phyloP scores from a whole-genome alignment of 768 basidiomycete species.

The Boletus coccyginus region DNA sequence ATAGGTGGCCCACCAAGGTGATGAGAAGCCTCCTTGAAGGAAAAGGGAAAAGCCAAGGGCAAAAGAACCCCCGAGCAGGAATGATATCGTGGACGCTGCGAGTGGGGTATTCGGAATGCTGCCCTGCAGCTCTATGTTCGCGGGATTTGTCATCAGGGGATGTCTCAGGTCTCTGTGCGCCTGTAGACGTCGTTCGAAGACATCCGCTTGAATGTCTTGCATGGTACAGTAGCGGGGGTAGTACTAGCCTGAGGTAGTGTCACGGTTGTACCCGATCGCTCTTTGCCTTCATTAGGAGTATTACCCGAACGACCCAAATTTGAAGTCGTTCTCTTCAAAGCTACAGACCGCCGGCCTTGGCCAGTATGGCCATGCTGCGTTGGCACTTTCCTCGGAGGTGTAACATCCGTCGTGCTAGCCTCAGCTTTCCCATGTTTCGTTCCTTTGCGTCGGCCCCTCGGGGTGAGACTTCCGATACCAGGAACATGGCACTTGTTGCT shows the following conservation, averaged over 20 bases:
- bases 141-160: slow-evolving; percentile 58
- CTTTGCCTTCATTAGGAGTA: slow-evolving; percentile 17
- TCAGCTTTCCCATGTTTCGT: slow-evolving; percentile 8
- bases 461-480: slow-evolving; percentile 41
- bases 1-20: slow-evolving; percentile 62
- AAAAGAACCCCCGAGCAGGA: slow-evolving; percentile 77
- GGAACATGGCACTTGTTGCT: slow-evolving; percentile 87
- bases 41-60: slow-evolving; percentile 54
- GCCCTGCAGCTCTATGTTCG: slow-evolving; percentile 39
- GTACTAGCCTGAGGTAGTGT: too few species aligned
- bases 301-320: not conserved
- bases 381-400: slow-evolving; percentile 10
- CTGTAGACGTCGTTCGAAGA: slow-evolving; percentile 43
- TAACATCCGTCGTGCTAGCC: slow-evolving; percentile 1
- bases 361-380: slow-evolving; percentile 19
- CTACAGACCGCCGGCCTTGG: not conserved
- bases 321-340: not conserved
- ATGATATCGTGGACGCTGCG: slow-evolving; percentile 72
- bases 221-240: too few species aligned
- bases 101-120: slow-evolving; percentile 89
- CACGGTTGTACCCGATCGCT: too few species aligned
- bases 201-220: slow-evolving; percentile 31
- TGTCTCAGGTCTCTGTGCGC: slow-evolving; percentile 36
- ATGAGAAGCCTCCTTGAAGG: slow-evolving; percentile 41
- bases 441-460: slow-evolving; percentile 21